These are phyloP conservation scores for Chaetomiaceae sp. DNA, from an alignment of 2,329 filamentous ascomycete species.

Conservation along the genomic window DNA sequence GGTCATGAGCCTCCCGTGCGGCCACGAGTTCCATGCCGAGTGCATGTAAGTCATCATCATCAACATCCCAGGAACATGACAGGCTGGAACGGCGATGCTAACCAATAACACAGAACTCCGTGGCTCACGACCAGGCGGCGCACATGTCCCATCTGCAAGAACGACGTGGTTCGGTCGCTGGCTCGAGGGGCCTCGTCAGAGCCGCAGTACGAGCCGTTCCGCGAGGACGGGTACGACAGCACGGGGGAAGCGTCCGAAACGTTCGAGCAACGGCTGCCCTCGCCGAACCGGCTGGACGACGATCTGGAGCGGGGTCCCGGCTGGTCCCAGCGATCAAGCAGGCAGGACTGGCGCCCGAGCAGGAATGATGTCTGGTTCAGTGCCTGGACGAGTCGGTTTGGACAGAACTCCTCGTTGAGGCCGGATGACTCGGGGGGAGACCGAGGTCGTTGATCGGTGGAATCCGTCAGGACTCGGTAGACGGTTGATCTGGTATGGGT, in stretches of 20 bases:
- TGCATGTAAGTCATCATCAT: constrained; percentile 76
- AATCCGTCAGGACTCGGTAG: neutral
- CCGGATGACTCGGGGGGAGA: constrained; percentile 2
- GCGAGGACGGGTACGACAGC: constrained; percentile 50
- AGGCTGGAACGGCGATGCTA: neutral
- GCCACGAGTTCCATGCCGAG: constrained; percentile 94
- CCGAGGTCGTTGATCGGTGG: neutral
- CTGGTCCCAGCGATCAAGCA: neutral
- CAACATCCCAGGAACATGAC: neutral
- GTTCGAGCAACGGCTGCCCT: neutral
- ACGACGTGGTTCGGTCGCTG: constrained; percentile 78
- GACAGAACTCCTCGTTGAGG: constrained; percentile 11
- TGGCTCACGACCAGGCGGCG: constrained; percentile 93
- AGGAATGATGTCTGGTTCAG: constrained; percentile 14
- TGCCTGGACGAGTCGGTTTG: constrained; percentile 9
- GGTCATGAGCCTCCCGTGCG: constrained; percentile 96
- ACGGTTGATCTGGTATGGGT: neutral
- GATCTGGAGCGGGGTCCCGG: constrained; percentile 15
- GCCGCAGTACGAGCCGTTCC: constrained; percentile 52
- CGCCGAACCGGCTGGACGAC: constrained; percentile 8
- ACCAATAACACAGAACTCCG: constrained; percentile 63
- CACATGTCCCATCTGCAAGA: constrained; percentile 98
- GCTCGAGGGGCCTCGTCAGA: constrained; percentile 49
- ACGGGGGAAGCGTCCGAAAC: constrained; percentile 27
- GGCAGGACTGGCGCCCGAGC: constrained; percentile 5